phyloP scores from a whole-genome alignment of 768 basidiomycete species.

The Termitomyces sp. region DNA sequence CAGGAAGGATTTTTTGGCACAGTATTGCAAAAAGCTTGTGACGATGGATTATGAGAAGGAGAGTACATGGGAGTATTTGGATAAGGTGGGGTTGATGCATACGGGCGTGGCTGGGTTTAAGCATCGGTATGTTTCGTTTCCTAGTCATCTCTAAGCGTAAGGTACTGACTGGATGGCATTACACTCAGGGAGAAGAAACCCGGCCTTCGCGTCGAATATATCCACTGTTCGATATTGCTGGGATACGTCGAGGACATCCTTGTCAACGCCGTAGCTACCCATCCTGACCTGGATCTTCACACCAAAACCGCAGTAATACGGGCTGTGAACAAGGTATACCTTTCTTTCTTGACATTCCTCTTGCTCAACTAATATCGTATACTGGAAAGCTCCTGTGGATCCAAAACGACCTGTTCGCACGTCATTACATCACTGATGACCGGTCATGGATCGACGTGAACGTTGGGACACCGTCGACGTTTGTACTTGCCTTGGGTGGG shows the following conservation, averaged over 20 bases:
- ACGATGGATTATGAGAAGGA: slow-evolving; percentile 38
- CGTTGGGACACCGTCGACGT: neutral
- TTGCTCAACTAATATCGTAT: neutral
- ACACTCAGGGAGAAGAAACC: slow-evolving; percentile 19
- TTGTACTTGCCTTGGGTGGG: neutral
- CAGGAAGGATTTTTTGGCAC: slow-evolving; percentile 33
- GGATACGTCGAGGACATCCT: slow-evolving; percentile 42
- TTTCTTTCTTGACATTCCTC: neutral
- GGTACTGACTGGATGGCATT: neutral
- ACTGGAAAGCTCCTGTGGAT: slow-evolving; percentile 38
- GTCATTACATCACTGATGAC: slow-evolving; percentile 11
- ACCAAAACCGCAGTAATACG: slow-evolving; percentile 36
- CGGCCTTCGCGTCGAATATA: slow-evolving; percentile 30
- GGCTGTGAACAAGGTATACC: slow-evolving; percentile 38
- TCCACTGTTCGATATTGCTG: slow-evolving; percentile 33
- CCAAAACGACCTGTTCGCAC: slow-evolving; percentile 29
- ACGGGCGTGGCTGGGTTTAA: slow-evolving; percentile 38
- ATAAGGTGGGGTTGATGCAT: slow-evolving; percentile 46
- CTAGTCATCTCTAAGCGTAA: neutral
- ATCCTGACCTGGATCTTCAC: slow-evolving; percentile 28
- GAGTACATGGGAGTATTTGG: slow-evolving; percentile 38
- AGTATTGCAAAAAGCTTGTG: slow-evolving; percentile 30
- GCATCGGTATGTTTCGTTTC: slow-evolving; percentile 26
- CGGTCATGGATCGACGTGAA: neutral
- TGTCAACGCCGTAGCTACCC: slow-evolving; percentile 32